Conservation (phyloP, 2,329 filamentous ascomycete species). For the Aaosphaeria pasadenensis region DNA sequence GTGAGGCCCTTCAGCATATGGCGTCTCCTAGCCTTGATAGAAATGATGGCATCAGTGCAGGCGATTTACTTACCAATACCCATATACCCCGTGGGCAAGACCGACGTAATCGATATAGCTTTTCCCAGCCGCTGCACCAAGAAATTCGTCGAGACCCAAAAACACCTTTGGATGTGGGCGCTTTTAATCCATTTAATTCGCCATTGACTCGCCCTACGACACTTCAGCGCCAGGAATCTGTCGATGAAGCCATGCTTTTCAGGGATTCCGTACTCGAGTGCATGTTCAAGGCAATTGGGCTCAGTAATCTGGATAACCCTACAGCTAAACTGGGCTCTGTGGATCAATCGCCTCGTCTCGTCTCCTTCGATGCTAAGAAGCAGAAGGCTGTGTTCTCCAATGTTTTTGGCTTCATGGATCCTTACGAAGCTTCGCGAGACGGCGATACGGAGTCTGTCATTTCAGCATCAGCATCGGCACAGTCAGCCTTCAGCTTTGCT, state of each 20-base stretch:
- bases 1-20: slow-evolving; percentile 18
- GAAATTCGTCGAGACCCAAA: slow-evolving; percentile 38
- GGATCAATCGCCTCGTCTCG: slow-evolving; percentile 79
- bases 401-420: slow-evolving; percentile 87
- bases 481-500: slow-evolving; percentile 52
- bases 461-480: slow-evolving; percentile 41
- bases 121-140: slow-evolving; percentile 49
- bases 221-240: slow-evolving; percentile 71
- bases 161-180: slow-evolving; percentile 45
- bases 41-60: slow-evolving; percentile 42
- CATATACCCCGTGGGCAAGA: slow-evolving; percentile 64
- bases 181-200: slow-evolving; percentile 41
- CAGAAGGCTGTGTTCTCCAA: slow-evolving; percentile 81
- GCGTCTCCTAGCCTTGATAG: slow-evolving; percentile 22
- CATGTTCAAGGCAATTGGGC: slow-evolving; percentile 89
- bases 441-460: slow-evolving; percentile 84
- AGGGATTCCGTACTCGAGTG: slow-evolving; percentile 88
- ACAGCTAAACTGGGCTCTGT: slow-evolving; percentile 68
- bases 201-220: slow-evolving; percentile 29
- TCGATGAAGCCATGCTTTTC: slow-evolving; percentile 87
- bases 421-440: slow-evolving; percentile 73
- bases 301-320: slow-evolving; percentile 66
- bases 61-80: slow-evolving; percentile 77
- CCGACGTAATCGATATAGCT: slow-evolving; percentile 44
- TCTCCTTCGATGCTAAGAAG: slow-evolving; percentile 77